Evolutionary conservation across 805 yeast genomes (phyloP), one percentile per base, ranked within the genome.

Genomic region (Priceomyces castillae): DNA sequence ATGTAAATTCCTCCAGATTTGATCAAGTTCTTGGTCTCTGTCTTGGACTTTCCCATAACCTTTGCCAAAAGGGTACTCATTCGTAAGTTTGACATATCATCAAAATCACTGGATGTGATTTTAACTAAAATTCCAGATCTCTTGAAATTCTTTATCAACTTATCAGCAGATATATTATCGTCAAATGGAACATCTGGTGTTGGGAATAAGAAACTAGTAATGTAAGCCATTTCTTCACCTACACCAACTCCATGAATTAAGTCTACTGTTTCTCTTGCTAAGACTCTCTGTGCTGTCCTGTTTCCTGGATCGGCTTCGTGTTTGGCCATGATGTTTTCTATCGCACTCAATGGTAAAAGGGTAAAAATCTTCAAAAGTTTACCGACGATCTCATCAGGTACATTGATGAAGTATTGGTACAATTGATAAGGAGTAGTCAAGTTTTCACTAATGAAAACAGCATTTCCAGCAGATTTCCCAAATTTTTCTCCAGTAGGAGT

Each of bases 381-480:
- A 28, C 67, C 77, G 2, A 90, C 82, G 49, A 85, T 90, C 14
- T 76, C 82, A 64, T 90, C 98, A 0, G 86, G 81, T 0, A 84
- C 73, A 50, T 86, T 86, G 55, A 85, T 78, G 63, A 94, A 86
- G 58, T 83, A 86, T 56, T 94, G 98, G 60, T 85, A 94, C 50
- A 94, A 64, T 37, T 86, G 85, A 62, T 78, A 94, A 0, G 96
- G 82, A 12, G 86, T 74, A 1, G 97, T 92, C 46, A 86, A 64
- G n/a, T 69, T 62, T 6, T 80, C 73, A 56, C 85, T 90, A 42
- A 94, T 81, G 65, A 94, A 94, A 1, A 94, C 80, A 0, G 99
- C 98, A 69, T 94, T 94, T 0, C 98, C 98, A 2, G 97, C 97
- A 43, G 96, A 86, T 58, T 94, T 94, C 23, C 99, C 99, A 64